Base-by-base conservation (phyloP, 148 eudicot genomes). In the Rhododendron henanense region DNA sequence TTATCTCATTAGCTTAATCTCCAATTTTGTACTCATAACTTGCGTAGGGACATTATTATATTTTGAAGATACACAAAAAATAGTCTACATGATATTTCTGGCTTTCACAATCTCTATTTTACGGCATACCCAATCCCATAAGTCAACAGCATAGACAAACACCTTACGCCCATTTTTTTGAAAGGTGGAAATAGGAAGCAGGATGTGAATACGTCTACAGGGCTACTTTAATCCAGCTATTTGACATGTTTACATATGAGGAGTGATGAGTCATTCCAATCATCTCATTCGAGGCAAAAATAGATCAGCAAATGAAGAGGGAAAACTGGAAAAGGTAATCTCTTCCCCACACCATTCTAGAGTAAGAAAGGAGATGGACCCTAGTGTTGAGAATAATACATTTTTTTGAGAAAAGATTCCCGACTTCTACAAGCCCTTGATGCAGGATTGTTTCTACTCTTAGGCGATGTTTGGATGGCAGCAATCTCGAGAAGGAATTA, bases 51-150 rank as follows among this genome's bases (percentile, higher is more conserved):
- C 55, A 63, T 23, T 13, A n/a, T 59, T 82, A 2, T 59, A 55
- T 57, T 59, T 81, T 23, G n/a, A 15, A 82, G 50, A 41, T 77
- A 11, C 84, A 82, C n/a, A 82, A 82, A 61, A 23, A n/a, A 15
- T 45, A 83, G 15, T 78, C 48, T 25, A 65, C 25, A 25, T 65
- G 21, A 39, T 14, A 13, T 65, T 63, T 15, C 79, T 39, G 47
- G 76, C 10, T 44, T 67, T 83, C 55, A 67, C n/a, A 65, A 45
- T n/a, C 76, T 15, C 41, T 25, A 19, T 83, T 41, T 41, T 39
- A 61, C 15, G 14, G 23, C 18, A 61, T 37, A 37, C 0, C 6
- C 13, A 37, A 83, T 67, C 5, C 57, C 85, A 45, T 67, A 65
- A 53, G 35, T 65, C 6, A 3, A 35, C 37, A 21, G 73, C 3